Percentiles rank a stretch among this genome's conserved stretches.
Conservation (phyloP, 306 rosid genomes). For the Vachellia collinsii region DNA sequence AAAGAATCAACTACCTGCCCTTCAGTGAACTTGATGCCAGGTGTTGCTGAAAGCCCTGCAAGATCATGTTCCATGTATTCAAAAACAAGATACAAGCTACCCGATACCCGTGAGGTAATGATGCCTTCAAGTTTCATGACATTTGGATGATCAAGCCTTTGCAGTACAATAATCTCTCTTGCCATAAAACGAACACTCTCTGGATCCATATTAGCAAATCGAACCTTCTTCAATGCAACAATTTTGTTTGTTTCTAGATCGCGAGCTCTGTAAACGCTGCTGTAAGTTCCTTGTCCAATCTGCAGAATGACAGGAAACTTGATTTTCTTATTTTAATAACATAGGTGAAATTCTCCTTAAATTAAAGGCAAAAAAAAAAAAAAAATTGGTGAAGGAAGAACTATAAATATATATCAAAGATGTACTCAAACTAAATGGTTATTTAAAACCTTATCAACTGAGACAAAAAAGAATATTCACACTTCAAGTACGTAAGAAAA, state of each 20-base stretch:
- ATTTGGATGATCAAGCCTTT: conserved; percentile 91
- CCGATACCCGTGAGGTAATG: conserved; percentile 79
- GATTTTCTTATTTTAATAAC: neutral
- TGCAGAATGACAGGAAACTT: conserved; percentile 34
- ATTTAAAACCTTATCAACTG: neutral
- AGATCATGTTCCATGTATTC: conserved; percentile 96
- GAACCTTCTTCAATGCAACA: conserved; percentile 88
- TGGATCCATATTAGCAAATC: conserved; percentile 83
- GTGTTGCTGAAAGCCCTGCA: conserved; percentile 68
- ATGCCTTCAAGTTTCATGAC: conserved; percentile 92
- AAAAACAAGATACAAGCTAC: conserved; percentile 83
- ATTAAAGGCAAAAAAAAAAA: neutral
- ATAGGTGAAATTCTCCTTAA: neutral
- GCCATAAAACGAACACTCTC: conserved; percentile 95
- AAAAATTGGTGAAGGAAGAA: neutral
- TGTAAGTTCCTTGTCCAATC: conserved; percentile 97
- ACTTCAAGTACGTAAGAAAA: neutral
- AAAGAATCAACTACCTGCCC: conserved; percentile 56
- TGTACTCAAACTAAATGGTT: neutral
- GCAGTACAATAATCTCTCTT: conserved; percentile 68
- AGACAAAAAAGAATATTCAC: neutral
- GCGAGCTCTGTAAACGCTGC: conserved; percentile 84
- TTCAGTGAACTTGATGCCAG: conserved; percentile 71
- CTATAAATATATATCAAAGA: neutral
- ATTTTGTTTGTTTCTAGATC: conserved; percentile 76